Evolutionary conservation across 768 basidiomycete genomes (phyloP).

Genomic region (Tulasnella sp.): DNA sequence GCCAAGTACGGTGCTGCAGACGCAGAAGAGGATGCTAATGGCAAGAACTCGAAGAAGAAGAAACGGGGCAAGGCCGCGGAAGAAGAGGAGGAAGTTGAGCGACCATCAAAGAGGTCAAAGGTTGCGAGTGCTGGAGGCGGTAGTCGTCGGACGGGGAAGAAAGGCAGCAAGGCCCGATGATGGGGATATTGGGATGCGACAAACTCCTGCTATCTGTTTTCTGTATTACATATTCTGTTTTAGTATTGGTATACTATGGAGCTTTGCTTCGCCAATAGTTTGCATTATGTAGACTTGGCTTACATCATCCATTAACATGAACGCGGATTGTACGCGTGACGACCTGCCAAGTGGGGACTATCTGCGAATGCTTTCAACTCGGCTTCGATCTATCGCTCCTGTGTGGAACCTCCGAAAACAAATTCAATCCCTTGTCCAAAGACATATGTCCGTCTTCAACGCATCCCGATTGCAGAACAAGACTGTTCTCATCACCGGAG

Average conservation of each 20-base stretch:
- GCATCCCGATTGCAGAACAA: constrained; percentile 67
- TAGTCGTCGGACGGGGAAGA: background rate
- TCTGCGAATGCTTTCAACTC: constrained; percentile 1
- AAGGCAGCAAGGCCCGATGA: background rate
- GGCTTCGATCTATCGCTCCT: constrained; percentile 6
- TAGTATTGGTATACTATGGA: background rate
- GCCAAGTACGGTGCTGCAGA: constrained; percentile 16
- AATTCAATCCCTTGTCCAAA: background rate
- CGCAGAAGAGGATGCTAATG: background rate
- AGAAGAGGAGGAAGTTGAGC: constrained; percentile 7
- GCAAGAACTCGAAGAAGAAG: constrained; percentile 10
- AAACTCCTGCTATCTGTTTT: too few species aligned
- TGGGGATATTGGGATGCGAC: too few species aligned
- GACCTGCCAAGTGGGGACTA: background rate
- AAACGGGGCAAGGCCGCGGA: background rate
- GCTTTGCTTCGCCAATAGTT: background rate
- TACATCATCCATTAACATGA: background rate
- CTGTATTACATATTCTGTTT: too few species aligned
- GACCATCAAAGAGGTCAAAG: constrained; percentile 7
- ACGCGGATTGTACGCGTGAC: background rate
- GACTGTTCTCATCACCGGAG: constrained; percentile 79
- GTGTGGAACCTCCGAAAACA: constrained; percentile 1
- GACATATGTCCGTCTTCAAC: constrained; percentile 50
- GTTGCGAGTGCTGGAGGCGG: background rate
- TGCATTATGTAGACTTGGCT: background rate